phyloP scores from a whole-genome alignment of 148 eudicot genomes.

The Polygonum maritimum region DNA sequence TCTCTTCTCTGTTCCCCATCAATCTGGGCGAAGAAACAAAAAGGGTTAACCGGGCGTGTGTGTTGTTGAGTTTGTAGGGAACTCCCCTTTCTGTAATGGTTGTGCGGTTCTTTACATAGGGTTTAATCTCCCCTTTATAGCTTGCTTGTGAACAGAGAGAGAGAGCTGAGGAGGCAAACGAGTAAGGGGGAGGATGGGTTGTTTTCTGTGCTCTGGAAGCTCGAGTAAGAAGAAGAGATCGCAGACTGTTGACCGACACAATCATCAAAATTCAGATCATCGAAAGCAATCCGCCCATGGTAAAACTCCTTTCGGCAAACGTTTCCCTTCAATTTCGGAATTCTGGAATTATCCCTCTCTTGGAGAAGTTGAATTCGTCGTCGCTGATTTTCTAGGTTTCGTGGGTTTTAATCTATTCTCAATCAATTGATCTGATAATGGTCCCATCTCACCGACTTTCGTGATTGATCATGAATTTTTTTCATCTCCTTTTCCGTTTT shows the following conservation, averaged over 20 bases:
- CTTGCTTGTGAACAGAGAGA: neutral
- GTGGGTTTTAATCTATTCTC: neutral
- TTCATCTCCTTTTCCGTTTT: neutral
- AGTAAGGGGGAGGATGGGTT: constrained; percentile 6
- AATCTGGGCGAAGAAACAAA: neutral
- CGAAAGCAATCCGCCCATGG: constrained; percentile 9
- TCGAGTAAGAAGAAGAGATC: constrained; percentile 8
- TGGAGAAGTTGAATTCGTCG: neutral
- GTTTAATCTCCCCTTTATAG: neutral
- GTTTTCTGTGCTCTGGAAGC: constrained; percentile 8
- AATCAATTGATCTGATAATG: neutral
- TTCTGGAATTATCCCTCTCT: neutral
- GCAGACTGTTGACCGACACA: neutral
- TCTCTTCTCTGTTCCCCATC: neutral
- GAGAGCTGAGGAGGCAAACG: neutral
- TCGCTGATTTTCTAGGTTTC: neutral
- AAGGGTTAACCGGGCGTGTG: neutral
- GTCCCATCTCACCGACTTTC: constrained; percentile 3
- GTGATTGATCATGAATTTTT: constrained; percentile 1
- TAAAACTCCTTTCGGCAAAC: neutral
- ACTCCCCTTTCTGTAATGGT: neutral
- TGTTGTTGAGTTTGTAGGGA: neutral
- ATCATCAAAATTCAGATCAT: neutral
- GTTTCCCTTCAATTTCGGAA: neutral
- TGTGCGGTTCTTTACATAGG: neutral